phyloP scores from a whole-genome alignment of 2,329 filamentous ascomycete genomes.

The Ceratocystis albifundus region DNA sequence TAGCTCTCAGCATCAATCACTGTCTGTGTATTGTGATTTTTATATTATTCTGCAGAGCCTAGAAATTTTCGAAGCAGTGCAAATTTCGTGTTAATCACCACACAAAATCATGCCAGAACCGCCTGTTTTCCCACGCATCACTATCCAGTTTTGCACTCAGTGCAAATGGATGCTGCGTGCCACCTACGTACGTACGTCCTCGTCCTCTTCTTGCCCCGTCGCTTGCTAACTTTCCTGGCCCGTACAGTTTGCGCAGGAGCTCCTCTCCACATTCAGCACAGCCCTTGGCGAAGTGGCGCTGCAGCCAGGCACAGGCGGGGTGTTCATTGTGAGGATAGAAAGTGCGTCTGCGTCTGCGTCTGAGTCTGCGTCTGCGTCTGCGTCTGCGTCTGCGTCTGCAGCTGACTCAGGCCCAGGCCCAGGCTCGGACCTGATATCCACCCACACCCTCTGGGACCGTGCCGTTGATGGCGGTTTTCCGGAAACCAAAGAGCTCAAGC shows the following conservation, averaged over 20 bases:
- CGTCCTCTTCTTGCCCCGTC: neutral
- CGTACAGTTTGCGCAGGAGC: conserved; percentile 75
- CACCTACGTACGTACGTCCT: conserved; percentile 67
- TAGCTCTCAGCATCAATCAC: too few species aligned
- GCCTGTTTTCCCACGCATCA: conserved; percentile 50
- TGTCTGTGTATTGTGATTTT: too few species aligned
- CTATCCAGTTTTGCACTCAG: conserved; percentile 88
- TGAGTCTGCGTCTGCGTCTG: neutral
- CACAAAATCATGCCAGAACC: neutral
- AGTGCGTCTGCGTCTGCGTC: conserved; percentile 26
- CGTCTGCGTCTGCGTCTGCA: too few species aligned
- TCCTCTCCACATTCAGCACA: conserved; percentile 82
- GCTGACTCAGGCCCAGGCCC: neutral
- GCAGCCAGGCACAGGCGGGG: conserved; percentile 71
- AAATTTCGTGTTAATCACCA: neutral
- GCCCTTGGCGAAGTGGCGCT: conserved; percentile 78
- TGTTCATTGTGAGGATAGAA: conserved; percentile 63
- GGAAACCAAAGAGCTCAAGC: conserved; percentile 84
- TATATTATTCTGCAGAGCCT: too few species aligned
- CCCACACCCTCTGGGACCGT: conserved; percentile 67
- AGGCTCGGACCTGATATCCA: neutral
- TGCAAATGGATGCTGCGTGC: conserved; percentile 86
- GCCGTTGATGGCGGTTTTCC: conserved; percentile 82
- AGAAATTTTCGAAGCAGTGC: neutral
- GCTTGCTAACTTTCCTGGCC: neutral